phyloP scores from a whole-genome alignment of 2,329 filamentous ascomycete species.

The Monilinia fructicola region DNA sequence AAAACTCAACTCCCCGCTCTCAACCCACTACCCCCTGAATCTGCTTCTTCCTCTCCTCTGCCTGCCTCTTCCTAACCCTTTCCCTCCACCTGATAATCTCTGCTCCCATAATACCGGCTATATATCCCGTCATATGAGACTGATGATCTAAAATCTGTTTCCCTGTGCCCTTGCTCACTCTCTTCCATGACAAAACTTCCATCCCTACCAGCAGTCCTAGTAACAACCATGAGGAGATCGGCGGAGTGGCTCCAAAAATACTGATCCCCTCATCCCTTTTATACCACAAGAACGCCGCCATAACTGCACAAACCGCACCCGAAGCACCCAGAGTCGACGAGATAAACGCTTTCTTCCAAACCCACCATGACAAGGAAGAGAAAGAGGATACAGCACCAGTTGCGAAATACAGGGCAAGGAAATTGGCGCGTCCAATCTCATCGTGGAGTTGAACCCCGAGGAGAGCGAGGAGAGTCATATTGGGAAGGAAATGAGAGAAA shows the following conservation, averaged over 20 bases:
- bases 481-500: conserved; percentile 59
- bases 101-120: conserved; percentile 37
- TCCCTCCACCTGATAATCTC: conserved; percentile 33
- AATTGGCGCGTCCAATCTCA: conserved; percentile 66
- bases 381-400: conserved; percentile 60
- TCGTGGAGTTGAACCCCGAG: conserved; percentile 68
- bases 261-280: conserved; percentile 57
- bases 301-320: conserved; percentile 60
- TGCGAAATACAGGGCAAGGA: conserved; percentile 65
- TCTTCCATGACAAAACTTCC: conserved; percentile 47
- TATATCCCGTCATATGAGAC: conserved; percentile 43
- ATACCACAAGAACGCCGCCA: conserved; percentile 61
- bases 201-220: conserved; percentile 54
- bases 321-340: conserved; percentile 64
- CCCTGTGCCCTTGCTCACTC: conserved; percentile 11
- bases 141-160: conserved; percentile 41
- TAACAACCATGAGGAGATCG: conserved; percentile 56
- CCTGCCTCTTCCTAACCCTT: conserved; percentile 31
- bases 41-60: conserved; percentile 32
- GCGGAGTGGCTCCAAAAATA: conserved; percentile 54
- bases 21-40: conserved; percentile 26
- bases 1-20: too few species aligned
- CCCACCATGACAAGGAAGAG: conserved; percentile 51
- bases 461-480: conserved; percentile 65
- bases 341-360: conserved; percentile 43